phyloP scores from a whole-genome alignment of 164 flowering plant species.

The Magnolia sinica region DNA sequence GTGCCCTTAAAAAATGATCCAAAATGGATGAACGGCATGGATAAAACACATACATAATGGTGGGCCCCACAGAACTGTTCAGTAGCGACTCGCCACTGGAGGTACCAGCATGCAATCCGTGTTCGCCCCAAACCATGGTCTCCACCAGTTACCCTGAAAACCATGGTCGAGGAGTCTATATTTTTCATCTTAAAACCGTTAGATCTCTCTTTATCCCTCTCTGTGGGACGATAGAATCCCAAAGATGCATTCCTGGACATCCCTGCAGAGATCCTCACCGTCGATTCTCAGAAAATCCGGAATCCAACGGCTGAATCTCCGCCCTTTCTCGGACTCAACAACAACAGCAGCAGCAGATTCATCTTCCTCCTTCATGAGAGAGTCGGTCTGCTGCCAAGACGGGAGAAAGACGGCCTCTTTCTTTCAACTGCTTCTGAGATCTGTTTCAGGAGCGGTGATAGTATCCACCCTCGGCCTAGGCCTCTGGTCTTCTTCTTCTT shows the following conservation, averaged over 20 bases:
- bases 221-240: neutral
- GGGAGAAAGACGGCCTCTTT: slow-evolving; percentile 3
- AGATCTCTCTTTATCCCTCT: too few relatives aligned
- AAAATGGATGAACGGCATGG: too few relatives aligned
- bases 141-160: too few relatives aligned
- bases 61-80: too few relatives aligned
- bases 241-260: slow-evolving; percentile 23
- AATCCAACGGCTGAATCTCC: slow-evolving; percentile 23
- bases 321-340: slow-evolving; percentile 22
- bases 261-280: slow-evolving; percentile 26
- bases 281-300: slow-evolving; percentile 14
- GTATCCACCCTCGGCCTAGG: slow-evolving; percentile 33
- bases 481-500: slow-evolving; percentile 16
- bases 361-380: neutral
- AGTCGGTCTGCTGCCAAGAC: neutral
- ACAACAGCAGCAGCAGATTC: neutral
- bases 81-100: too few relatives aligned
- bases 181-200: too few relatives aligned
- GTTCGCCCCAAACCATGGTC: too few relatives aligned
- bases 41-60: too few relatives aligned
- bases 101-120: too few relatives aligned
- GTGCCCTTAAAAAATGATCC: too few relatives aligned
- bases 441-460: slow-evolving; percentile 22
- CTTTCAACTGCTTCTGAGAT: slow-evolving; percentile 12
- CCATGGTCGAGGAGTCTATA: too few relatives aligned